Evolutionary conservation across 202 grass and related monocot species (phyloP), one percentile per base, ranked within the genome.

Genomic region (Sporobolus alterniflorus): DNA sequence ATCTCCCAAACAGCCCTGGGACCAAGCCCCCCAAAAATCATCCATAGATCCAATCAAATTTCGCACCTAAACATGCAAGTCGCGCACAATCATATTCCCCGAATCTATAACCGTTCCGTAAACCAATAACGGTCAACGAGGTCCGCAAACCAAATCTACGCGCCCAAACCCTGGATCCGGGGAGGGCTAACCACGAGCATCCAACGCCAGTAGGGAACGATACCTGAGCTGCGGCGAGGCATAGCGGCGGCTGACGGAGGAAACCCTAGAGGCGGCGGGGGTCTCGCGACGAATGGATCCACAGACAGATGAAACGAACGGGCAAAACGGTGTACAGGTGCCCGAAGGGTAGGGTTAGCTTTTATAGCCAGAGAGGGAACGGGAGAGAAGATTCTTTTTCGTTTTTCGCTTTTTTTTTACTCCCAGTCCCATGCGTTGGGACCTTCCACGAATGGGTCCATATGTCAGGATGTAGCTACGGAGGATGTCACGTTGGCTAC

Each of bases 171-270:
- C 25, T 80, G 22, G 81, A 78, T 80, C 70, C 15, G 41, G 50
- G 12, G 18, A 16, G 29, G 63, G 16, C n/a, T 31, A 67, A 7
- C 22, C 57, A 10, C 17, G 28, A 20, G 11, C 57, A 17, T 11
- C 11, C 59, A 4, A 29, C 28, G 28, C 39, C 13, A 72, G 3
- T 1, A 73, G 2, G 7, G 41, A 25, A 2, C 15, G 22, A 48
- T 68, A 90, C 94, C 94, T 87, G 91, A 94, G 84, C 94, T 94
- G 52, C 91, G 89, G 76, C 94, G 94, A 94, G 94, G 1, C 94
- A 97, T 97, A 84, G 77, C 62, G 78, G 54, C 94, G 70, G 74
- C 26, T 51, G 52, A 0, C 8, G 62, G 28, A 34, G 20, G 85
- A 88, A 85, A 90, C 84, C 85, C 82, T 81, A 87, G 89, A 56